Conservation (phyloP, 1,139 yeast species). For the Blastobotrys capitulatus region DNA sequence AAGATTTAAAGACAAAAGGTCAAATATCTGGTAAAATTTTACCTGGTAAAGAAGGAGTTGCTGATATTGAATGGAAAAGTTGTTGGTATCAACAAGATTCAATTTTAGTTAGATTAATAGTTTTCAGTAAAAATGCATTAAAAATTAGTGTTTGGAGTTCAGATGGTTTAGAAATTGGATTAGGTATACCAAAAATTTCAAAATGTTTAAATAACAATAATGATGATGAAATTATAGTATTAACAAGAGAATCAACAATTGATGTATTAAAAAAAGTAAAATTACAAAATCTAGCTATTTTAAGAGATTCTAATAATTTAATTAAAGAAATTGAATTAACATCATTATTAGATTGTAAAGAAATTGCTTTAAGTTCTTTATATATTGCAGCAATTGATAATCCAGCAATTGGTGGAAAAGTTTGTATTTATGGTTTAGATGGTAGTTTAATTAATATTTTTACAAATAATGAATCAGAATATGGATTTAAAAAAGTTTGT, state of each 20-base stretch:
- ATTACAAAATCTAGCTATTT: slow-evolving; percentile 4
- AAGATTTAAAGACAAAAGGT: neutral
- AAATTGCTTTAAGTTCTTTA: slow-evolving; percentile 18
- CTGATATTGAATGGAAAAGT: slow-evolving; percentile 22
- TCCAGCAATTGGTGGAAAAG: slow-evolving; percentile 25
- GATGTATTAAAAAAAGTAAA: slow-evolving; percentile 16
- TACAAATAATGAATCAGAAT: neutral
- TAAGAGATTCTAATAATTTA: neutral
- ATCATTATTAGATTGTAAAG: slow-evolving; percentile 21
- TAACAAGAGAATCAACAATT: slow-evolving; percentile 17
- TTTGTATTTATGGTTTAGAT: slow-evolving; percentile 20
- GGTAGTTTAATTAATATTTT: slow-evolving; percentile 17
- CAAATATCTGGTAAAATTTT: slow-evolving; percentile 15
- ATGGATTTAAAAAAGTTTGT: neutral
- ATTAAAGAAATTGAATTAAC: slow-evolving; percentile 12
- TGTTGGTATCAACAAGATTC: slow-evolving; percentile 2
- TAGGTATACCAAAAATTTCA: slow-evolving; percentile 19
- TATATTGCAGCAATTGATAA: slow-evolving; percentile 26
- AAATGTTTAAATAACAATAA: slow-evolving; percentile 7
- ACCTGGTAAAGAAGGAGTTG: slow-evolving; percentile 19
- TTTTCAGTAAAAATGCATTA: slow-evolving; percentile 17
- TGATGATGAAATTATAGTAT: slow-evolving; percentile 13
- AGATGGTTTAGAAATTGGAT: slow-evolving; percentile 20
- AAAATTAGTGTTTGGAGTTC: slow-evolving; percentile 21
- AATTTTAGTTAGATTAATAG: slow-evolving; percentile 14